Conservation (phyloP, 1,139 yeast genomes). For the Suhomyces chickasaworum region DNA sequence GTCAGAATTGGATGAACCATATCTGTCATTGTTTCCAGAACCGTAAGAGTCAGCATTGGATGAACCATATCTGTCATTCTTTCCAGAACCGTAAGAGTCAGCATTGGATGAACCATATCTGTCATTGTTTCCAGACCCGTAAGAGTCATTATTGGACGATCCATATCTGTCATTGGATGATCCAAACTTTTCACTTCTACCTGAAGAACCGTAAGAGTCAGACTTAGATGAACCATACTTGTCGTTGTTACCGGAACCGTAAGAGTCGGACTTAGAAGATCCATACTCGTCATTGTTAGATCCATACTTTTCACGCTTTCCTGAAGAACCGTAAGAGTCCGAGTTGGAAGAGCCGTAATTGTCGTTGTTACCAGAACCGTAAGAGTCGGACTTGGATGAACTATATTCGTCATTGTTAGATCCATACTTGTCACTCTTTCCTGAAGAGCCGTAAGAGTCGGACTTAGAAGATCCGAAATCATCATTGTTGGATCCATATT, state of each 20-base stretch:
- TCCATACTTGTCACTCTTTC: conserved; percentile 3
- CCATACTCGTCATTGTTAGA: conserved; percentile 18
- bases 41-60: conserved; percentile 4
- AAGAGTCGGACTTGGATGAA: conserved; percentile 6
- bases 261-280: conserved; percentile 17
- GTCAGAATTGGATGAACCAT: conserved; percentile 16
- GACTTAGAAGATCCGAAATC: conserved; percentile 7
- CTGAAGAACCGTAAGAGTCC: conserved; percentile 19
- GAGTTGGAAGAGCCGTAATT: conserved; percentile 7
- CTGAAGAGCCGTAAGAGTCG: conserved; percentile 14
- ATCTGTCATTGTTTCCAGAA: conserved; percentile 1
- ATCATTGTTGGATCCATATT: too few species aligned
- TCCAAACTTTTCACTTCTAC: neutral
- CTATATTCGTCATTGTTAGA: too few species aligned
- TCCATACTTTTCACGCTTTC: too few species aligned
- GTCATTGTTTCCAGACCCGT: conserved; percentile 1
- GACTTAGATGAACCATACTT: too few species aligned
- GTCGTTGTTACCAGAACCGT: conserved; percentile 12
- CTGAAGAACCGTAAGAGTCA: conserved; percentile 14
- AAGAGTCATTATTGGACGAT: conserved; percentile 10
- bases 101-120: conserved; percentile 16
- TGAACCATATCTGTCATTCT: neutral
- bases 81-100: conserved; percentile 18
- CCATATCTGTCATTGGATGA: conserved; percentile 2
- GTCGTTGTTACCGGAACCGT: conserved; percentile 9